Percentiles rank a stretch among this genome's conserved stretches.
Conservation (phyloP, 352 stramenopile genomes). For the Globisporangium megalacanthum region DNA sequence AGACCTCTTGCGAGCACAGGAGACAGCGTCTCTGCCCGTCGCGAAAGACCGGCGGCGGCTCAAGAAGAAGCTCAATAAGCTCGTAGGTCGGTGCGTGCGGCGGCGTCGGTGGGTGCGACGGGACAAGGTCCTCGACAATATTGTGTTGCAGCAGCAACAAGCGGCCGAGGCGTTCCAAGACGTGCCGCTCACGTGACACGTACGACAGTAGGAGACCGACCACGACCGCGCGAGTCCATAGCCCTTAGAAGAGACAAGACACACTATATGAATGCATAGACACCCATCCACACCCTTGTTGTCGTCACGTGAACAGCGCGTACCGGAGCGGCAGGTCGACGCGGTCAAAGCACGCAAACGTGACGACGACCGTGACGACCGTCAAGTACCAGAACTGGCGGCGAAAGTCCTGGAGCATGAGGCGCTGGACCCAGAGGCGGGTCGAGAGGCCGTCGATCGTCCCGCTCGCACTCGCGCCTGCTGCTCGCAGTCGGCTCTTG, state of each 20-base stretch:
- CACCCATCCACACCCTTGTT: not conserved
- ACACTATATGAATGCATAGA: not conserved
- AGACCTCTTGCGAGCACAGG: conserved; percentile 66
- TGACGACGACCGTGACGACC: conserved; percentile 75
- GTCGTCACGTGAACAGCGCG: conserved; percentile 44
- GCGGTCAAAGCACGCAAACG: conserved; percentile 81
- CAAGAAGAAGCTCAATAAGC: conserved; percentile 81
- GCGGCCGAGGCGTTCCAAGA: not conserved
- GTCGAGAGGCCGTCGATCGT: conserved; percentile 64
- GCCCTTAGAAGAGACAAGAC: not conserved
- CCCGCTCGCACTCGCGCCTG: conserved; percentile 10
- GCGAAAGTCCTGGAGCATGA: conserved; percentile 85
- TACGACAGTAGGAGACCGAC: not conserved
- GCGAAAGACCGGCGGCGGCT: conserved; percentile 52
- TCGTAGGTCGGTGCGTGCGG: conserved; percentile 72
- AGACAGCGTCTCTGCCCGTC: conserved; percentile 28
- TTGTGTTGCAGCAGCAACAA: conserved; percentile 9
- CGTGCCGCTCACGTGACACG: not conserved
- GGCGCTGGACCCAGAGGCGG: conserved; percentile 74
- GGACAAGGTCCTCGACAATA: conserved; percentile 47
- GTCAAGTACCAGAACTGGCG: conserved; percentile 86
- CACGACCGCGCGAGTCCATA: not conserved
- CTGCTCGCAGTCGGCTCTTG: conserved; percentile 34
- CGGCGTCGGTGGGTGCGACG: conserved; percentile 76
- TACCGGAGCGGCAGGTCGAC: conserved; percentile 70